Percentiles rank a stretch among this genome's conserved stretches.
These are phyloP conservation scores for Benincasa hispida DNA, from an alignment of 306 rosid genomes.

Conservation along the genomic window DNA sequence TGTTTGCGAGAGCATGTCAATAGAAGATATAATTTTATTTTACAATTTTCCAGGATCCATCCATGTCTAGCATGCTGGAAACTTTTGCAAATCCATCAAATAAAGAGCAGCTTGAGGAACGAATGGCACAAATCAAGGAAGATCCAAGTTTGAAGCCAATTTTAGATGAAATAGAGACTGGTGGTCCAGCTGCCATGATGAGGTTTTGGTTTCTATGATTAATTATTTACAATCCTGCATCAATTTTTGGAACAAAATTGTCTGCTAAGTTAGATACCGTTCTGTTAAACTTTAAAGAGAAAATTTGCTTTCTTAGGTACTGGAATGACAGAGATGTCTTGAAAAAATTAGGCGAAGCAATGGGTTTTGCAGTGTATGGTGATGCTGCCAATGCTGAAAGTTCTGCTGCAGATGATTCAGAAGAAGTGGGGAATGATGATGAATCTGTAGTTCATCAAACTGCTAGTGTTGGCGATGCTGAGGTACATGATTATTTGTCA, in stretches of 20 bases:
- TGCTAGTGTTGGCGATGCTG: slow-evolving; percentile 95
- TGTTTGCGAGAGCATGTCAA: not conserved
- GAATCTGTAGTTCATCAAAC: slow-evolving; percentile 93
- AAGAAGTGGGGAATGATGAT: slow-evolving; percentile 76
- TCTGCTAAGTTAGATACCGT: not conserved
- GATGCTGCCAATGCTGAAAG: slow-evolving; percentile 56
- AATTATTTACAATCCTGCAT: not conserved
- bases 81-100: slow-evolving; percentile 71
- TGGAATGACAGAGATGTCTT: slow-evolving; percentile 84
- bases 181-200: slow-evolving; percentile 99
- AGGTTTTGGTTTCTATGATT: slow-evolving; percentile 33
- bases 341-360: slow-evolving; percentile 77
- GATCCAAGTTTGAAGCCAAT: slow-evolving; percentile 94
- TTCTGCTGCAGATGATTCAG: slow-evolving; percentile 68
- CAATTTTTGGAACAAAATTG: not conserved
- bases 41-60: slow-evolving; percentile 64
- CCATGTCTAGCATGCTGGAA: slow-evolving; percentile 84
- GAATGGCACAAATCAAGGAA: slow-evolving; percentile 89
- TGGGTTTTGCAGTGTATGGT: slow-evolving; percentile 65
- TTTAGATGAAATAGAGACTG: slow-evolving; percentile 88
- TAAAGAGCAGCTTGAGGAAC: slow-evolving; percentile 85
- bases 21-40: not conserved
- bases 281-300: slow-evolving; percentile 12
- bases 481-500: slow-evolving; percentile 28
- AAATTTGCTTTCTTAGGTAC: slow-evolving; percentile 40